Conservation (phyloP, 768 basidiomycete genomes). For the Boletus rubropictus region DNA sequence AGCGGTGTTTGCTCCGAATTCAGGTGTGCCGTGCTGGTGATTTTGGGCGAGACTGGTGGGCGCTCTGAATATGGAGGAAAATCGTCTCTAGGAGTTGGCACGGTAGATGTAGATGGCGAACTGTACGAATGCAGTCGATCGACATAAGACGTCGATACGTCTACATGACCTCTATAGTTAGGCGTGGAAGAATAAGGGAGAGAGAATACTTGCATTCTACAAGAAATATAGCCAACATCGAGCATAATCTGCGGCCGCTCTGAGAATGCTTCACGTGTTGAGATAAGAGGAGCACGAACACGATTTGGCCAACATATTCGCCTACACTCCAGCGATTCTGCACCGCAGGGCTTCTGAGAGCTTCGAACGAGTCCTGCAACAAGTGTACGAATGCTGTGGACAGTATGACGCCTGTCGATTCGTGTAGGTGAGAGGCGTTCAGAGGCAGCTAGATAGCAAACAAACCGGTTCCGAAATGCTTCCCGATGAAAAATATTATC, state of each 20-base stretch:
- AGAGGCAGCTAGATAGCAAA: neutral
- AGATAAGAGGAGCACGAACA: slow-evolving; percentile 45
- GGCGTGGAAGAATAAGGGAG: neutral
- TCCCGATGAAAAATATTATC: slow-evolving; percentile 75
- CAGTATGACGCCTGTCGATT: slow-evolving; percentile 58
- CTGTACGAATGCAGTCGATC: slow-evolving; percentile 60
- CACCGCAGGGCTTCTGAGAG: slow-evolving; percentile 44
- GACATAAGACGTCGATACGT: slow-evolving; percentile 70
- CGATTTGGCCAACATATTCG: slow-evolving; percentile 62
- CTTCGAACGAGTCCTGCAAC: slow-evolving; percentile 68
- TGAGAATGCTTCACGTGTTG: slow-evolving; percentile 2
- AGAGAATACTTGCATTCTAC: slow-evolving; percentile 60
- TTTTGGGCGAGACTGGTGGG: slow-evolving; percentile 1
- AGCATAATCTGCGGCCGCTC: slow-evolving; percentile 43
- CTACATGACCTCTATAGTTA: slow-evolving; percentile 32
- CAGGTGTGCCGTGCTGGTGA: neutral
- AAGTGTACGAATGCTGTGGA: slow-evolving; percentile 81
- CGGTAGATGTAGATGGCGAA: slow-evolving; percentile 43
- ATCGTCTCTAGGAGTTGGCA: slow-evolving; percentile 24
- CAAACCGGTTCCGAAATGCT: slow-evolving; percentile 76
- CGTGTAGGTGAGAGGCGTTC: neutral
- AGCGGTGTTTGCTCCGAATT: slow-evolving; percentile 20
- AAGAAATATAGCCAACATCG: slow-evolving; percentile 67
- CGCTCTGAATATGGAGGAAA: slow-evolving; percentile 12
- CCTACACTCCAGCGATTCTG: slow-evolving; percentile 45